These are phyloP conservation scores for Botryosphaeria agaves DNA, from an alignment of 2,329 filamentous ascomycete species.

Conservation along the genomic window DNA sequence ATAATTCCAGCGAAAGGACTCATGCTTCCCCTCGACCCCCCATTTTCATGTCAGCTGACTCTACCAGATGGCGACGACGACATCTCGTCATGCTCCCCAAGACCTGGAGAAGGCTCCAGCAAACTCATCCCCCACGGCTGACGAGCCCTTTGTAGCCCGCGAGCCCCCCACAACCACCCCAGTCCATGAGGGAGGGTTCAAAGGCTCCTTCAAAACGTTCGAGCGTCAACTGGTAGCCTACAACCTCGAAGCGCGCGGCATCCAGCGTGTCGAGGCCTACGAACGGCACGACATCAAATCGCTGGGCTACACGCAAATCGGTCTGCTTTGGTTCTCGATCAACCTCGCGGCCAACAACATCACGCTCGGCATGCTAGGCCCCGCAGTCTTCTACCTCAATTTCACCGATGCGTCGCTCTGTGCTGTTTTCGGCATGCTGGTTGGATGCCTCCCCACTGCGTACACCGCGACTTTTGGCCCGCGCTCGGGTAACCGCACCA, in stretches of 20 bases:
- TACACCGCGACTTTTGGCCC: conserved; percentile 48
- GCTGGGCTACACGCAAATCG: conserved; percentile 38
- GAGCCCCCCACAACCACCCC: not conserved
- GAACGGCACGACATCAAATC: conserved; percentile 35
- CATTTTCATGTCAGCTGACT: conserved; percentile 14
- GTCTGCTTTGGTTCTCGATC: conserved; percentile 42
- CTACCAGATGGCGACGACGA: conserved; percentile 14
- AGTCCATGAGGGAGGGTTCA: not conserved
- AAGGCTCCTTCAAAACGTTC: conserved; percentile 10
- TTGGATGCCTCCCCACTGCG: conserved; percentile 36
- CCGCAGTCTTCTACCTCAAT: conserved; percentile 38
- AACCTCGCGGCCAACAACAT: conserved; percentile 48
- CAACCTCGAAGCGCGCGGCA: conserved; percentile 42
- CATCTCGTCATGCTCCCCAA: conserved; percentile 2
- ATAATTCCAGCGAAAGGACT: conserved; percentile 36
- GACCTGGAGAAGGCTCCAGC: conserved; percentile 9
- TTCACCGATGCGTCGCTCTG: conserved; percentile 39
- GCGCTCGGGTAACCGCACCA: conserved; percentile 41
- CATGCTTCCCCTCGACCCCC: conserved; percentile 22
- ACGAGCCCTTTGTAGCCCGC: conserved; percentile 5
- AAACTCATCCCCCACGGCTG: conserved; percentile 1
- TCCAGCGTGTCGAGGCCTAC: conserved; percentile 36
- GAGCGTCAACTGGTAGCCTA: conserved; percentile 27
- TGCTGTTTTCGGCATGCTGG: conserved; percentile 37
- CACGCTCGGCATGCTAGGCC: conserved; percentile 45